Base-by-base conservation (phyloP, 345 rosid species). In the Erysimum cheiranthoides region DNA sequence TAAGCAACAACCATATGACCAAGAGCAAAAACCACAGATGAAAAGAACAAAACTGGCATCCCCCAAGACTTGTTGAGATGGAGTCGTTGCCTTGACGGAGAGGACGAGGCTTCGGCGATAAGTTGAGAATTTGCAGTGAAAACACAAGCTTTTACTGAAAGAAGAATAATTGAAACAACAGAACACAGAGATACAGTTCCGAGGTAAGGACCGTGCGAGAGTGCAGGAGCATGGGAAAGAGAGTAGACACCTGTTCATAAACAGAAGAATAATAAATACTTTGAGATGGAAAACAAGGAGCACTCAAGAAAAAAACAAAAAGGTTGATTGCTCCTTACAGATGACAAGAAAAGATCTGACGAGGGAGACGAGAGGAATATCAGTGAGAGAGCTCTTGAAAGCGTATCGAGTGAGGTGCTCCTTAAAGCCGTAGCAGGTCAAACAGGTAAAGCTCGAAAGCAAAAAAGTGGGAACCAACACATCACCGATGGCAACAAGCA, bases 61-160 rank as follows among this genome's bases (percentile, higher is more conserved):
- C 97, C 98, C 98, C 94, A 90, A n/a, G 97, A 90, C 82, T 88
- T 93, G 78, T 93, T 93, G 66, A 93, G 75, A 69, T 93, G 96
- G 18, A 93, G 85, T 65, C 81, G 84, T 80, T 87, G 89, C 75
- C 90, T 90, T 14, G 98, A 80, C 8, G 82, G 84, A 17, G 96
- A 87, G 39, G 71, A 79, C 16, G 87, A 88, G 51, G 87, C 89
- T 80, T 90, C 87, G 16, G 84, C 88, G 74, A 74, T 89, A 6
- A 88, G 71, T 81, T 87, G 98, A 34, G 94, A 93, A 81, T 84
- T 85, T 71, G 85, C 86, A 60, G 91, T 88, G 62, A 93, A 91
- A 53, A 93, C 84, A 50, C 96, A 93, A 40, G 89, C 92, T 86
- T 93, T 93, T 6, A 91, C 81, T 1, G 94, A 90, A 46, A 93